Conservation (phyloP, 2,329 filamentous ascomycete genomes). For the Colletotrichum somersetense region DNA sequence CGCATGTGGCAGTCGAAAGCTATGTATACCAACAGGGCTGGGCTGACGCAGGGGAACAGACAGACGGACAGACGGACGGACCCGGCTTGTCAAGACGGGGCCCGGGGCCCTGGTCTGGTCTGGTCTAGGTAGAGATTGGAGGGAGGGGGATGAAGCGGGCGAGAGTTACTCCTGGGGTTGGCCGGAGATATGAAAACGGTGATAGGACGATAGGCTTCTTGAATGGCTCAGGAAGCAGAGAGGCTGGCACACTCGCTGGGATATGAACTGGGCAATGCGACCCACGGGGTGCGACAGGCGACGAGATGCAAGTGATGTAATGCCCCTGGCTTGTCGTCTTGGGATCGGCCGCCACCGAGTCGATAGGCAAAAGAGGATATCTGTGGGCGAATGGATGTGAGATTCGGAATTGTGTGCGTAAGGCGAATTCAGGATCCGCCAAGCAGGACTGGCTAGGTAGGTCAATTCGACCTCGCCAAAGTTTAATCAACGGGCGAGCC, state of each 20-base stretch:
- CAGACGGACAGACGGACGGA: conserved; percentile 39
- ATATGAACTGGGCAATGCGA: conserved; percentile 26
- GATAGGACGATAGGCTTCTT: conserved; percentile 38
- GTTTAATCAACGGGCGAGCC: conserved; percentile 24
- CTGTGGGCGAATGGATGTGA: conserved; percentile 20
- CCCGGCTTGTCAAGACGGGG: conserved; percentile 44
- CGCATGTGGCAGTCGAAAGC: conserved; percentile 38
- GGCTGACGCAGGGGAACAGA: conserved; percentile 46
- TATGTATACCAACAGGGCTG: conserved; percentile 46
- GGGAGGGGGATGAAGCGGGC: conserved; percentile 27
- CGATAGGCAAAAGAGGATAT: conserved; percentile 14
- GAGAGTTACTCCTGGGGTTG: conserved; percentile 29
- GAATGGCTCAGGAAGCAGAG: conserved; percentile 18
- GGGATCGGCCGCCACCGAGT: conserved; percentile 35
- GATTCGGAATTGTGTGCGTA: conserved; percentile 25
- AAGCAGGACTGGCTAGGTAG: conserved; percentile 24
- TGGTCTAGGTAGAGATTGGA: conserved; percentile 23
- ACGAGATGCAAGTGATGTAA: conserved; percentile 39
- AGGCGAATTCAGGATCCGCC: conserved; percentile 35
- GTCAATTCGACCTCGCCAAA: conserved; percentile 17
- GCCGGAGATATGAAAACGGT: conserved; percentile 33
- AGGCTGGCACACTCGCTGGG: conserved; percentile 30
- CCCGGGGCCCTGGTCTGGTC: conserved; percentile 25
- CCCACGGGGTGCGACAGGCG: conserved; percentile 34
- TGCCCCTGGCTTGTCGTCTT: conserved; percentile 28